phyloP scores from a whole-genome alignment of 2,329 filamentous ascomycete genomes.

The Penicillium sclerotiorum region DNA sequence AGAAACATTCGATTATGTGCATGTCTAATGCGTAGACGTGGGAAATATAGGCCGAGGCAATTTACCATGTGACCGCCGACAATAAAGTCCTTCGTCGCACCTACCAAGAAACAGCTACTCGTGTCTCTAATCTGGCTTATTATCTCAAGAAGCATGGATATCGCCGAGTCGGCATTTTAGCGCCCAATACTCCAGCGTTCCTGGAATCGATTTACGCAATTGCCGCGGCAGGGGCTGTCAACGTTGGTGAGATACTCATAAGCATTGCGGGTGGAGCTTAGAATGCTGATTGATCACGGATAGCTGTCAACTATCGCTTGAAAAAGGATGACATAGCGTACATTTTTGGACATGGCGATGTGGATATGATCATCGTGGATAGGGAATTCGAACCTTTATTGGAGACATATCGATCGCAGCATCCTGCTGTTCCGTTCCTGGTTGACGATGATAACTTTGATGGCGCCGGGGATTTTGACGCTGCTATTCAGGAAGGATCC shows the following conservation, averaged over 20 bases:
- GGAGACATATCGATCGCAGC: constrained; percentile 62
- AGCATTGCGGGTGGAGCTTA: constrained; percentile 39
- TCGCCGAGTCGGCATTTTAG: constrained; percentile 80
- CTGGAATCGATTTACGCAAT: constrained; percentile 89
- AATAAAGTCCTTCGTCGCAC: constrained; percentile 71
- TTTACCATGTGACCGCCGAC: constrained; percentile 83
- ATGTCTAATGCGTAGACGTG: constrained; percentile 1
- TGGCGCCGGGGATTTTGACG: constrained; percentile 75
- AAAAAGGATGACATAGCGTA: constrained; percentile 86
- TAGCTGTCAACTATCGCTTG: constrained; percentile 70
- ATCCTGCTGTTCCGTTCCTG: constrained; percentile 69
- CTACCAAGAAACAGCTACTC: constrained; percentile 81
- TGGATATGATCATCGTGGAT: constrained; percentile 85
- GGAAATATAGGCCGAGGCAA: constrained; percentile 65
- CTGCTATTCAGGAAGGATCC: constrained; percentile 79
- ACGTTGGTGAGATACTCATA: constrained; percentile 58
- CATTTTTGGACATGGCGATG: constrained; percentile 85
- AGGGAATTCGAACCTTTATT: constrained; percentile 75
- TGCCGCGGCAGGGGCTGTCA: constrained; percentile 75
- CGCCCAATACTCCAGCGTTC: constrained; percentile 92
- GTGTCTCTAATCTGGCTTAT: constrained; percentile 84
- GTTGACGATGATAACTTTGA: constrained; percentile 82
- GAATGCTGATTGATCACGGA: background rate
- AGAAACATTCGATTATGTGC: no score
- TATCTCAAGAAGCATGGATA: constrained; percentile 75